phyloP scores from a whole-genome alignment of 1,139 yeast species.

The Kodamaea plutei region DNA sequence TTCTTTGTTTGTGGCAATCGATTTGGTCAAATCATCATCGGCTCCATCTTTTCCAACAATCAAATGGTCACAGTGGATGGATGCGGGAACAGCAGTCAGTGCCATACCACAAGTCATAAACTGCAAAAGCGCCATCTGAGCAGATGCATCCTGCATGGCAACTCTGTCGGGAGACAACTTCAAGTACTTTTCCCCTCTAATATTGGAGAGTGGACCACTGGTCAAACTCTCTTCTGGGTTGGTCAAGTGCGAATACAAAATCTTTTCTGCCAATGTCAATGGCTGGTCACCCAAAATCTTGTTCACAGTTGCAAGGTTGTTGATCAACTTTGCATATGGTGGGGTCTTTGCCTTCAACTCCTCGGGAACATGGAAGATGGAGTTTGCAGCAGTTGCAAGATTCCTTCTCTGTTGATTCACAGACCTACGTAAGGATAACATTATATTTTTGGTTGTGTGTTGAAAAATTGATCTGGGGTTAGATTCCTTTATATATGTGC shows the following conservation, averaged over 20 bases:
- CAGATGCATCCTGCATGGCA: slow-evolving; percentile 99
- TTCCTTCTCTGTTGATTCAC: slow-evolving; percentile 14
- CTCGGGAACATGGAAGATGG: slow-evolving; percentile 40
- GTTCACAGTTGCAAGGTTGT: slow-evolving; percentile 60
- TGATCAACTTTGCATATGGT: slow-evolving; percentile 74
- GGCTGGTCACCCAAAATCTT: slow-evolving; percentile 65
- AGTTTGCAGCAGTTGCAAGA: slow-evolving; percentile 34
- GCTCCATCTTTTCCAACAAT: slow-evolving; percentile 96
- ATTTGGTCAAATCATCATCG: slow-evolving; percentile 62
- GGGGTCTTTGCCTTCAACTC: slow-evolving; percentile 72
- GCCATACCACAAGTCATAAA: slow-evolving; percentile 94
- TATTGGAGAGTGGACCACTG: slow-evolving; percentile 45
- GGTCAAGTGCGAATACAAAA: slow-evolving; percentile 83
- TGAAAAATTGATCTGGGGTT: neutral
- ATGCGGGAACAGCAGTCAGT: slow-evolving; percentile 85
- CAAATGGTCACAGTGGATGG: slow-evolving; percentile 96
- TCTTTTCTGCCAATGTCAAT: slow-evolving; percentile 89
- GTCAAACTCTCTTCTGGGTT: slow-evolving; percentile 76
- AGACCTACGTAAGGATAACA: slow-evolving; percentile 7
- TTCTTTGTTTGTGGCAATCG: slow-evolving; percentile 83
- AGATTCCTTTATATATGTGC: slow-evolving; percentile 2
- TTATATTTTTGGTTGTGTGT: neutral
- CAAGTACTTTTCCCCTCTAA: slow-evolving; percentile 82
- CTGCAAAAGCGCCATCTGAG: slow-evolving; percentile 95
- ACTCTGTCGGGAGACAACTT: slow-evolving; percentile 96